Evolutionary conservation across 179 eudicot genomes (phyloP).

Genomic region (Silene vulgaris): DNA sequence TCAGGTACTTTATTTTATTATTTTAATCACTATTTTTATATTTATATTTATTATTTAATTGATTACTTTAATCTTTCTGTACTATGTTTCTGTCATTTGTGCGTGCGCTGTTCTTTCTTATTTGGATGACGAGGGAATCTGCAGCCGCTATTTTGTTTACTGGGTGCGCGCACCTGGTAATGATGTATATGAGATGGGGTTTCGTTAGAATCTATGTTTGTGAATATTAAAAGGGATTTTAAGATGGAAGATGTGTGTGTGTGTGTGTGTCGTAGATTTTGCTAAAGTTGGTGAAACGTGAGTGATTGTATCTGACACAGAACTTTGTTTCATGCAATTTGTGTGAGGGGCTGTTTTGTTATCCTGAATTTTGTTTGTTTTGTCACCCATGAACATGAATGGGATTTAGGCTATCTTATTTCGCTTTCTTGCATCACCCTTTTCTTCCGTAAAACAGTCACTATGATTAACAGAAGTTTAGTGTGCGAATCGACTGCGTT

Average conservation of each 20-base stretch:
- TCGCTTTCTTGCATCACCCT: background rate
- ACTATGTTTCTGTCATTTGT: background rate
- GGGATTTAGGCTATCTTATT: background rate
- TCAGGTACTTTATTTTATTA: constrained; percentile 37
- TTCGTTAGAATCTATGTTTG: constrained; percentile 20
- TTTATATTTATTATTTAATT: background rate
- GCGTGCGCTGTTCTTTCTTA: background rate
- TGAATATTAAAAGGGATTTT: constrained; percentile 13
- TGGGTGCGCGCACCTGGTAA: too few species aligned
- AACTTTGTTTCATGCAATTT: constrained; percentile 30
- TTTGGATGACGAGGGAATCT: background rate
- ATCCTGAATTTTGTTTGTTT: constrained; percentile 6
- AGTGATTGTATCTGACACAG: constrained; percentile 11
- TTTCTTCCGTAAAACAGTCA: background rate
- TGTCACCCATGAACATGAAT: constrained; percentile 13
- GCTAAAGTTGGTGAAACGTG: constrained; percentile 14
- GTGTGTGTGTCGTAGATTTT: constrained; percentile 17
- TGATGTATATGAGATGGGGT: constrained; percentile 17
- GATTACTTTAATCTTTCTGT: background rate
- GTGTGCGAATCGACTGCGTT: background rate
- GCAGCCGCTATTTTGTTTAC: background rate
- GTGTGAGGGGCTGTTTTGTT: constrained; percentile 25
- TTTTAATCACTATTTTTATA: background rate
- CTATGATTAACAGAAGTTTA: background rate
- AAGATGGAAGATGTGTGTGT: constrained; percentile 14